Base-by-base conservation (phyloP, 352 stramenopile genomes). In the Phytophthora ohioensis region DNA sequence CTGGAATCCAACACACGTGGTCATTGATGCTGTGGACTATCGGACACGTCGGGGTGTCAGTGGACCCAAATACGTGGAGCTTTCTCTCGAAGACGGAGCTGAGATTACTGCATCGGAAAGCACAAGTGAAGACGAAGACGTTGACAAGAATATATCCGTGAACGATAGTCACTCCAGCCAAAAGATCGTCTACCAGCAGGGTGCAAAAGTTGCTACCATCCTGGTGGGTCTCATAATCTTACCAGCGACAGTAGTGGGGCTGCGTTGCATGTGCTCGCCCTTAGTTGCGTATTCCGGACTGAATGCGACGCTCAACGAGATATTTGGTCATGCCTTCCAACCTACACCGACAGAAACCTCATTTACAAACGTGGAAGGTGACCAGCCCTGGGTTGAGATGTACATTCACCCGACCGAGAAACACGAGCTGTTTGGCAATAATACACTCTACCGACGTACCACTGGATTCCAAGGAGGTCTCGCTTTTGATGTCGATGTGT, bases 381-480 rank as follows among this genome's bases (percentile, higher is more conserved):
- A 39, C 9, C 64, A 71, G 43, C 51, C 64, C 1, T 71, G 64
- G 64, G 56, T 60, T 5, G 64, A 71, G 13, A 71, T 43, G 64
- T 67, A 60, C 46, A 71, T 71, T 35, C 56, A 71, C 38, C 64
- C 64, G 4, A 71, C 64, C 2, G 64, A 71, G 15, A 58, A 60
- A 21, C 53, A 69, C 34, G 27, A 63, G 11, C 38, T 73, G 10
- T 73, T 64, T 30, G 66, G 58, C 8, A 57, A 68, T 30, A 51
- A 73, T 11, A 53, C 66, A 12, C 60, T 74, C 5, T 74, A 66
- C 27, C 59, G 67, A 41, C 53, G 60, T 1, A 70, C 67, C 13
- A 83, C 67, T 3, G 81, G 78, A 1, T 90, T 88, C 54, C 51
- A 82, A n/a, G 81, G 79, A 7, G 34, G 68, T 1, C 43, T 81